Conservation (phyloP, 148 eudicot species). For the Cornus suecica region DNA sequence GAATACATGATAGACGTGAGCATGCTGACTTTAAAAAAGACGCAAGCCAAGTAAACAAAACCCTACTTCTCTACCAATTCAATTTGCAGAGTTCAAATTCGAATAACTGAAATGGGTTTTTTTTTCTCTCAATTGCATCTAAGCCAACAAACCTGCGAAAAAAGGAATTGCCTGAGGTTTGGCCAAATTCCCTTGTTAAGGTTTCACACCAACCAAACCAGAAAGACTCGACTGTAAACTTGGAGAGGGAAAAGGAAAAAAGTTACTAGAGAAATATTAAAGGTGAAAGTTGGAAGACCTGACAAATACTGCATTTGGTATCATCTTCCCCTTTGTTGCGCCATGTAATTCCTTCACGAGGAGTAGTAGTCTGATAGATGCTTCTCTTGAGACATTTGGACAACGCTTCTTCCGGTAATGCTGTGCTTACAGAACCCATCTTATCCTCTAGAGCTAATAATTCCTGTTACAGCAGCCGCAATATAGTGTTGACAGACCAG, state of each 20-base stretch:
- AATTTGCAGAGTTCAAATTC: no score
- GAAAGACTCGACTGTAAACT: background rate
- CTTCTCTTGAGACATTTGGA: slow-evolving; percentile 54
- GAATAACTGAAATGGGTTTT: no score
- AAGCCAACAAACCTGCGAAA: background rate
- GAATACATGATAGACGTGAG: no score
- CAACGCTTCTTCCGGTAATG: slow-evolving; percentile 64
- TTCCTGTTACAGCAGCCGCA: slow-evolving; percentile 45
- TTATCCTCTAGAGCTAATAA: slow-evolving; percentile 87
- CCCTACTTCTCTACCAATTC: no score
- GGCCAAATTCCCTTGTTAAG: background rate
- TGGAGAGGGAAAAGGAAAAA: background rate
- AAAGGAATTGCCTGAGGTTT: background rate
- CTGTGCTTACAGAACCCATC: slow-evolving; percentile 93
- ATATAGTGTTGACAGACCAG: background rate
- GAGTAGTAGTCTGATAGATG: slow-evolving; percentile 30
- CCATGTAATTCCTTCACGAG: slow-evolving; percentile 17
- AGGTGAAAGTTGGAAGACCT: slow-evolving; percentile 39
- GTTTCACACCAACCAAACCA: background rate
- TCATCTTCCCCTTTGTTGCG: slow-evolving; percentile 38
- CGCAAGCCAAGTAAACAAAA: no score
- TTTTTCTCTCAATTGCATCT: background rate
- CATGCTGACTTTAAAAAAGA: no score
- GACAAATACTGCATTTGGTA: slow-evolving; percentile 87
- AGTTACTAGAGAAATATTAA: background rate